Conservation (phyloP, 2,329 filamentous ascomycete species). For the Berkeleyomyces basicola region DNA sequence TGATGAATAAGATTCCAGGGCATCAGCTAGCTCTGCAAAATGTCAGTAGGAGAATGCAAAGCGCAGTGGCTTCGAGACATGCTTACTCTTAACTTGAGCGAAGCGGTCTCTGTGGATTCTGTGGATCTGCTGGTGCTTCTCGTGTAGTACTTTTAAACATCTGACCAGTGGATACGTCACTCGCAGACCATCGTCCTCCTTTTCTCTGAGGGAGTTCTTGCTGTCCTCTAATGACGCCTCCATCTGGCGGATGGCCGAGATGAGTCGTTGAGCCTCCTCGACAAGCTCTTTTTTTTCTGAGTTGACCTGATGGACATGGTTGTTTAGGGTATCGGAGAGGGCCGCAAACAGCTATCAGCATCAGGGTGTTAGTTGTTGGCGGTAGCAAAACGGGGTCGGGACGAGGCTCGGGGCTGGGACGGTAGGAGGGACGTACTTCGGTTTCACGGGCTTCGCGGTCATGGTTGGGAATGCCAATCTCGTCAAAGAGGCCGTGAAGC, state of each 20-base stretch:
- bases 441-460: conserved; percentile 80
- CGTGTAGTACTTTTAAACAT: conserved; percentile 66
- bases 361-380: background rate
- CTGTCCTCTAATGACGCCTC: conserved; percentile 72
- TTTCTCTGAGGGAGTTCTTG: conserved; percentile 45
- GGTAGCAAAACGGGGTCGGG: background rate
- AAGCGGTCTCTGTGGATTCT: conserved; percentile 80
- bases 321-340: conserved; percentile 79
- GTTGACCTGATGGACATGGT: conserved; percentile 70
- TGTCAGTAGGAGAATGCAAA: background rate
- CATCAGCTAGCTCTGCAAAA: conserved; percentile 65
- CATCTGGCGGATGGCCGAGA: conserved; percentile 84
- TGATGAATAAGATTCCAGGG: conserved; percentile 87
- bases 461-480: conserved; percentile 88
- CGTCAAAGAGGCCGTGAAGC: conserved; percentile 87
- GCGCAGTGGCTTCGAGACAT: background rate
- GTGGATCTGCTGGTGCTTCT: conserved; percentile 67
- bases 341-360: conserved; percentile 65
- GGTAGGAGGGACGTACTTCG: conserved; percentile 43
- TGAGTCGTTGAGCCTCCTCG: conserved; percentile 75
- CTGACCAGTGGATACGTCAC: conserved; percentile 70
- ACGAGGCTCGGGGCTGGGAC: background rate
- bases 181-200: conserved; percentile 50
- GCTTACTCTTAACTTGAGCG: conserved; percentile 83
- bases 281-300: conserved; percentile 78